Conservation (phyloP, 345 rosid genomes). For the Cardamine occulta region DNA sequence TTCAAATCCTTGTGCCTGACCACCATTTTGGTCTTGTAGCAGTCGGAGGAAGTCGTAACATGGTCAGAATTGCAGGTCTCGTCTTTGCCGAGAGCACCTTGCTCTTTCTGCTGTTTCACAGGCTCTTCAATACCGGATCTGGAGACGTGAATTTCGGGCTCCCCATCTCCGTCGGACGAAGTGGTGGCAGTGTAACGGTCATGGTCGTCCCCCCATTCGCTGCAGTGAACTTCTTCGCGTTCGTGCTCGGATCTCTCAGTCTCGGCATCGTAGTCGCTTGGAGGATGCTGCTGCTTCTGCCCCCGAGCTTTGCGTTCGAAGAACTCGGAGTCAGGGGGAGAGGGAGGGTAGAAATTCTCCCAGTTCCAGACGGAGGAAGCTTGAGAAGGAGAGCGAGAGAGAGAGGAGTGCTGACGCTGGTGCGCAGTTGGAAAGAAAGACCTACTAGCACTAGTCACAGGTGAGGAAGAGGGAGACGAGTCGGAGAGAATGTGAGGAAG, state of each 20-base stretch:
- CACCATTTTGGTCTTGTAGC: constrained; percentile 58
- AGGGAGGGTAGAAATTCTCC: constrained; percentile 93
- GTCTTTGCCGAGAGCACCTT: constrained; percentile 26
- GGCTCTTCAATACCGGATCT: constrained; percentile 75
- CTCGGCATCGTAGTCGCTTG: constrained; percentile 43
- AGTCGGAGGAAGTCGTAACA: constrained; percentile 48
- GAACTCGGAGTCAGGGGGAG: constrained; percentile 91
- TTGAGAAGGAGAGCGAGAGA: constrained; percentile 80
- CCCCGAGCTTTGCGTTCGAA: constrained; percentile 55
- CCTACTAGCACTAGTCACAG: constrained; percentile 44
- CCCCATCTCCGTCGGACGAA: constrained; percentile 54
- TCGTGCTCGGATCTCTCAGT: constrained; percentile 66
- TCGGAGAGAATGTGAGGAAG: constrained; percentile 90
- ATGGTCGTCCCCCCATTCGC: constrained; percentile 92
- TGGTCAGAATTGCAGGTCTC: constrained; percentile 51
- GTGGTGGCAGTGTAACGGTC: constrained; percentile 59
- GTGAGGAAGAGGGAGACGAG: constrained; percentile 69
- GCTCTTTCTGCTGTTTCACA: constrained; percentile 34
- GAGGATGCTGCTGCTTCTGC: constrained; percentile 21
- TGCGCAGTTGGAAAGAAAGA: constrained; percentile 66
- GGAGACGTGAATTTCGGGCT: constrained; percentile 46
- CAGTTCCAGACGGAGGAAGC: constrained; percentile 94
- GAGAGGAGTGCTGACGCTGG: constrained; percentile 53
- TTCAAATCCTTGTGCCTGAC: constrained; percentile 85
- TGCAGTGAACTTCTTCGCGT: constrained; percentile 93